Base-by-base conservation (phyloP, 78 protist species). In the Dictyostelium brefeldianum region DNA sequence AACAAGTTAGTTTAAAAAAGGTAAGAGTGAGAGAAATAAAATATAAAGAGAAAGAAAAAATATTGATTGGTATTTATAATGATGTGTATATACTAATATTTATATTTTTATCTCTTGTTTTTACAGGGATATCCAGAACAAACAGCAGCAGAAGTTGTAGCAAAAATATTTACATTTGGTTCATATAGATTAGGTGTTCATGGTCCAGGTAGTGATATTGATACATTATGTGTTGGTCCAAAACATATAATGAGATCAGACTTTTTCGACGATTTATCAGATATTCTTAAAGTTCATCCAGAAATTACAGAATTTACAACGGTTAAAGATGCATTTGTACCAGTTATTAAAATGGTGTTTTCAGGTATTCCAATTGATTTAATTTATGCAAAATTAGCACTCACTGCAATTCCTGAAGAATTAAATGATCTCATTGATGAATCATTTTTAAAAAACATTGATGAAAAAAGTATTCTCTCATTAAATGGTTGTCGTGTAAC, bases 141-240 rank as follows among this genome's bases (percentile, higher is more conserved):
- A 51, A 64, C 50, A 10, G 80, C 96, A 25, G 17, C 36, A 17
- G 84, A 83, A 31, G 96, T 90, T 17, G 90, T 92, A 1, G 97
- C 96, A 46, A 25, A 51, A n/a, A 78, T 99, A 65, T 91, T 92
- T 71, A 98, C 99, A 18, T 98, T 95, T 50, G 99, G 99, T 20
- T 98, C 99, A 18, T 99, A 99, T 87, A 96, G 99, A 17, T 96
- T 98, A 41, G 99, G 99, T 27, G 98, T 98, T 31, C 95, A 94
- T 82, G 92, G 87, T 5, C 74, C 83, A 9, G 98, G 98, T 7
- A 96, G 97, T n/a, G 99, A 99, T 78, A 98, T 99, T 5, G 99
- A 99, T 89, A 97, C 99, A 18, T 80, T 99, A 0, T 95, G 97
- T 56, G 81, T 99, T 10, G 94, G 81, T 7, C 99, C 99, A 3